phyloP scores from a whole-genome alignment of 352 stramenopile species.

The Lagenidium giganteum region DNA sequence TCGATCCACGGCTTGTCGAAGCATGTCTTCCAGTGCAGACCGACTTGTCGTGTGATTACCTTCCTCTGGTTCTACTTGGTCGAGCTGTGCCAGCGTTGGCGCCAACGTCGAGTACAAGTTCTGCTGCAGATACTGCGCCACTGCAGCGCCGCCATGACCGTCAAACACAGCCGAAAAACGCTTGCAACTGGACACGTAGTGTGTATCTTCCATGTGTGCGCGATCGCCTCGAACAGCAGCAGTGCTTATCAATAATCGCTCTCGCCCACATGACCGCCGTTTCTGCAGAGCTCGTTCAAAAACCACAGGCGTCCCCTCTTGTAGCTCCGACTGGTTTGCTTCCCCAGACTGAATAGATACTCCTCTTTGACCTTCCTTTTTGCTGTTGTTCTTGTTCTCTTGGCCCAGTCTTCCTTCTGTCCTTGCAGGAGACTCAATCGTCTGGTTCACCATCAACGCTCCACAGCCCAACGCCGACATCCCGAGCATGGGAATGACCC shows the following conservation, averaged over 20 bases:
- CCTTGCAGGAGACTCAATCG: background rate
- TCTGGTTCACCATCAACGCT: slow-evolving; percentile 2
- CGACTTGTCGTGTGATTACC: slow-evolving; percentile 20
- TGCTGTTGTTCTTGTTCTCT: background rate
- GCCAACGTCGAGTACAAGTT: slow-evolving; percentile 52
- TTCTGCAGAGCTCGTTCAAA: slow-evolving; percentile 8
- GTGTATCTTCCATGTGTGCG: slow-evolving; percentile 81
- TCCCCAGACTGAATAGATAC: no score
- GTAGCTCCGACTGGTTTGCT: background rate
- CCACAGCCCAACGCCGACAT: slow-evolving; percentile 15
- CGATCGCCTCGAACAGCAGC: slow-evolving; percentile 70
- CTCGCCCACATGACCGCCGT: slow-evolving; percentile 10
- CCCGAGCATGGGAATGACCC: slow-evolving; percentile 8
- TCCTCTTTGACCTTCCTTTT: no score
- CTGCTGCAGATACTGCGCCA: slow-evolving; percentile 63
- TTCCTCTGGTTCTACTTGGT: slow-evolving; percentile 20
- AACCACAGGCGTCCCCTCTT: background rate
- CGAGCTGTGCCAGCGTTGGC: slow-evolving; percentile 34
- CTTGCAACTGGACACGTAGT: slow-evolving; percentile 75
- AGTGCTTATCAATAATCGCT: slow-evolving; percentile 50
- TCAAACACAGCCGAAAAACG: slow-evolving; percentile 82
- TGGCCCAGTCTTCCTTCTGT: background rate
- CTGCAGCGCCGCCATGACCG: slow-evolving; percentile 65
- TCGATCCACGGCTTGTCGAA: slow-evolving; percentile 38
- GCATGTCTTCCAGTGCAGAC: slow-evolving; percentile 28